Evolutionary conservation across 148 eudicot genomes (phyloP).

Genomic region (Cornus kousa): DNA sequence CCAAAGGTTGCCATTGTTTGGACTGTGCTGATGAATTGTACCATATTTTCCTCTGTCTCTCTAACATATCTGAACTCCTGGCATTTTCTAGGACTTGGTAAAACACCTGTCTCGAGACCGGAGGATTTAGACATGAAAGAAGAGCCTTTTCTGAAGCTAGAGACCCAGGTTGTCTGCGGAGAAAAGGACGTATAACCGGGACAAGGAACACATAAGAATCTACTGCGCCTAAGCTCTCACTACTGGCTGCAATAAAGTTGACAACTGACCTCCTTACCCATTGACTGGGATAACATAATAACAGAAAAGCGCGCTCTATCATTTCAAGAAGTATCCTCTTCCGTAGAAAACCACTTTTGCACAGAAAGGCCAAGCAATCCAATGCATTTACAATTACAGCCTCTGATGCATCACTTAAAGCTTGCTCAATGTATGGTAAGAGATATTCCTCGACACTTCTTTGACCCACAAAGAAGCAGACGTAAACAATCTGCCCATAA

Average conservation of each 20-base stretch:
- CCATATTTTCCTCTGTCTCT: constrained; percentile 99
- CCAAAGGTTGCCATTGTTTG: constrained; percentile 51
- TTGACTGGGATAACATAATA: constrained; percentile 89
- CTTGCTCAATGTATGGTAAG: constrained; percentile 87
- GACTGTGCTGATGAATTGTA: constrained; percentile 75
- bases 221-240: constrained; percentile 87
- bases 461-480: constrained; percentile 94
- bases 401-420: constrained; percentile 83
- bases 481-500: constrained; percentile 83
- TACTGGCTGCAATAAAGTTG: constrained; percentile 79
- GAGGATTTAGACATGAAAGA: constrained; percentile 80
- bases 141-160: constrained; percentile 75
- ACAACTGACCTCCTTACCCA: constrained; percentile 90
- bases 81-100: constrained; percentile 75
- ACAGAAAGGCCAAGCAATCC: constrained; percentile 79
- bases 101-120: constrained; percentile 73
- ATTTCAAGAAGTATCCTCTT: constrained; percentile 82
- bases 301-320: constrained; percentile 81
- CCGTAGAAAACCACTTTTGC: constrained; percentile 71
- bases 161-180: constrained; percentile 86
- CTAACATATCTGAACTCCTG: constrained; percentile 90
- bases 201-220: constrained; percentile 92
- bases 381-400: constrained; percentile 85
- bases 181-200: constrained; percentile 77
- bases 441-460: constrained; percentile 98